Conservation (phyloP, 176 grass and related monocot genomes). For the Carex myosuroides region DNA sequence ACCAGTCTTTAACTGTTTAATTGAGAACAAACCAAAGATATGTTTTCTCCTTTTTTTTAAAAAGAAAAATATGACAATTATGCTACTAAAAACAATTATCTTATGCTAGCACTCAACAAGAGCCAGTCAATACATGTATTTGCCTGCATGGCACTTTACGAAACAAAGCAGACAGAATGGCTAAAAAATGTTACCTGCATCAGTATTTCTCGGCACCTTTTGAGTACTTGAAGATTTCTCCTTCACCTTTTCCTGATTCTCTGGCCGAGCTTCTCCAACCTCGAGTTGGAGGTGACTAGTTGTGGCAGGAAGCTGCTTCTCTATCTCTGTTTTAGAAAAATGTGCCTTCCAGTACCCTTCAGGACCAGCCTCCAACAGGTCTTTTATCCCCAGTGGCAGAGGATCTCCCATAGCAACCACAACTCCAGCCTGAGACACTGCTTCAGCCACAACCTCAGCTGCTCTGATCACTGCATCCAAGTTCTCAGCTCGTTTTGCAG, state of each 20-base stretch:
- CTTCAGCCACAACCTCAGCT: slow-evolving; percentile 84
- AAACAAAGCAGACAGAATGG: not conserved
- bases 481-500: slow-evolving; percentile 87
- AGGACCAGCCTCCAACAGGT: slow-evolving; percentile 73
- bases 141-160: not conserved
- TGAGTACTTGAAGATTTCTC: slow-evolving; percentile 22
- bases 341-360: slow-evolving; percentile 65
- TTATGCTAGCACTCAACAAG: not conserved
- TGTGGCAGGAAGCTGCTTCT: slow-evolving; percentile 24
- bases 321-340: slow-evolving; percentile 28
- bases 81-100: not conserved
- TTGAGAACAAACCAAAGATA: slow-evolving; percentile 19
- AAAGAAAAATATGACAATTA: not conserved
- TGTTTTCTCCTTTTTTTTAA: not conserved
- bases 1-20: slow-evolving; percentile 21
- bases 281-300: not conserved
- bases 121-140: not conserved
- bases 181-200: not conserved
- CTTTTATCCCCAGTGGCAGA: slow-evolving; percentile 68
- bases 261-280: not conserved
- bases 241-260: not conserved
- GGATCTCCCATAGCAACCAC: slow-evolving; percentile 93
- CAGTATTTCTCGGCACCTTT: slow-evolving; percentile 28
- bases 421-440: slow-evolving; percentile 68
- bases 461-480: slow-evolving; percentile 89